These are phyloP conservation scores for Tricholoma saponaceum DNA, from an alignment of 768 basidiomycete genomes.

Conservation along the genomic window DNA sequence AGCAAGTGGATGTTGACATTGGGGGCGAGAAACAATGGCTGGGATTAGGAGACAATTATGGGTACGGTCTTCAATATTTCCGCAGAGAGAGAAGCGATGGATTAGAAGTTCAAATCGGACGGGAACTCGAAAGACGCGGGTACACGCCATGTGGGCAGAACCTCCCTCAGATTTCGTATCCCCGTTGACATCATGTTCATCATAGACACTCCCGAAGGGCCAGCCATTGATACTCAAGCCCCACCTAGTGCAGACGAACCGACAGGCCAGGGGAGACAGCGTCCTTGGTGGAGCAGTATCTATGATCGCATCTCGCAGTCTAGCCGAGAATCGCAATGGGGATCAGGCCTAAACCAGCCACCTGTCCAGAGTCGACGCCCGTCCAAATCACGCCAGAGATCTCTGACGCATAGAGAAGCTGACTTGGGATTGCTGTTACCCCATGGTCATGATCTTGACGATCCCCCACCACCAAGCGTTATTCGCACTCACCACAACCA, in stretches of 20 bases:
- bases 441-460: constrained; percentile 27
- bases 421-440: constrained; percentile 13
- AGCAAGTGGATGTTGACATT: constrained; percentile 37
- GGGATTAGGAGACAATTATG: constrained; percentile 41
- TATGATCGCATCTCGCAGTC: constrained; percentile 30
- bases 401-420: background rate
- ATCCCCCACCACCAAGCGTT: constrained; percentile 35
- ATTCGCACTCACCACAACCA: constrained; percentile 16
- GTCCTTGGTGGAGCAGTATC: constrained; percentile 56
- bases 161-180: background rate
- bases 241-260: constrained; percentile 9
- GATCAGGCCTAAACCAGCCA: background rate
- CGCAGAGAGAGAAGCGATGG: constrained; percentile 47
- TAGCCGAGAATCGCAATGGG: constrained; percentile 43
- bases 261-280: constrained; percentile 24
- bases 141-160: constrained; percentile 32
- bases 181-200: background rate
- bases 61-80: constrained; percentile 36
- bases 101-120: constrained; percentile 49
- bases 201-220: constrained; percentile 1
- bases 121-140: constrained; percentile 47
- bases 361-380: background rate
- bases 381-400: background rate
- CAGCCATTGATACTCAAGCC: constrained; percentile 3
- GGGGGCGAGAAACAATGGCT: constrained; percentile 51